phyloP scores from a whole-genome alignment of 345 rosid species.

The Triadica sebifera region DNA sequence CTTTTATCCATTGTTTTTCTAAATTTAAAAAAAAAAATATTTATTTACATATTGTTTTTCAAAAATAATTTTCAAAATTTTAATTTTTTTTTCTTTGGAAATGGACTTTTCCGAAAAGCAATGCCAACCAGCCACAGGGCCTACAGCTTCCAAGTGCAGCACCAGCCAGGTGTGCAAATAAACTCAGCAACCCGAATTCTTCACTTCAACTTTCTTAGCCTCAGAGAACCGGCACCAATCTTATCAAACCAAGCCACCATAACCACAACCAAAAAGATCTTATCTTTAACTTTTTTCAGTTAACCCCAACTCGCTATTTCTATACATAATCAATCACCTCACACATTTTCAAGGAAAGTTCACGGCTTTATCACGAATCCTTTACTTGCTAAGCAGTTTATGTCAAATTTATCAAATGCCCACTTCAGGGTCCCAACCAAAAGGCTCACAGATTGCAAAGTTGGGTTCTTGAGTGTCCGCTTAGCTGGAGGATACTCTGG shows the following conservation, averaged over 20 bases:
- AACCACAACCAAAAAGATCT: not conserved
- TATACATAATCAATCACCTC: too few relatives aligned
- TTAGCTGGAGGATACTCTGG: conserved; percentile 35
- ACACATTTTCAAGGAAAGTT: too few relatives aligned
- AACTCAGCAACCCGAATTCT: not conserved
- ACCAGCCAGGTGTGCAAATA: too few relatives aligned
- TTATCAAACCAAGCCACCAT: not conserved
- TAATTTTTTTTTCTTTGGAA: too few relatives aligned
- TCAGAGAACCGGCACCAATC: not conserved
- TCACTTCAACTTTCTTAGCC: not conserved
- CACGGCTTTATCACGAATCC: conserved; percentile 39
- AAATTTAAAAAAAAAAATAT: too few relatives aligned
- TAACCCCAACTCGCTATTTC: conserved; percentile 23
- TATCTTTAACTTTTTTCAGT: conserved; percentile 16
- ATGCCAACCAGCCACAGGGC: too few relatives aligned
- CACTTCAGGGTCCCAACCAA: conserved; percentile 28
- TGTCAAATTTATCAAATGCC: conserved; percentile 23
- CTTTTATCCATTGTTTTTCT: too few relatives aligned
- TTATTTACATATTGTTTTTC: too few relatives aligned
- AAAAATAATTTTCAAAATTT: too few relatives aligned
- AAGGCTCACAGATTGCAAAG: conserved; percentile 34
- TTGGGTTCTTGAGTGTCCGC: conserved; percentile 27
- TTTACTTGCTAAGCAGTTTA: conserved; percentile 26
- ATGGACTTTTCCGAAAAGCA: too few relatives aligned
- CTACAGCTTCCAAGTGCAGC: too few relatives aligned